phyloP scores from a whole-genome alignment of 176 grass and related monocot species.

The Eragrostis nindensis region DNA sequence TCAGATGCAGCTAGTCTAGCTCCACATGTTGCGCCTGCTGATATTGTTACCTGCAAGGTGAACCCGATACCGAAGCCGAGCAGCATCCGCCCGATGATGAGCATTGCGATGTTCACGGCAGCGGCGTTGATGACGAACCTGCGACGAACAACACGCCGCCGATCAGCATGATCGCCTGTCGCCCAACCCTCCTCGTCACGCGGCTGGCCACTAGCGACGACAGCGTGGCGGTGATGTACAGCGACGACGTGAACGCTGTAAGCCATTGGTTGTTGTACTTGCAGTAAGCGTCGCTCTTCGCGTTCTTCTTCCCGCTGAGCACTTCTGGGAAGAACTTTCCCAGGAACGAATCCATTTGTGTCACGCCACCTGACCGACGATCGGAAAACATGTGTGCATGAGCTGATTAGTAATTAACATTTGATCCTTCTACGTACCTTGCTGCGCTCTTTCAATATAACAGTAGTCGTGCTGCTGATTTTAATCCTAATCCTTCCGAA shows the following conservation, averaged over 20 bases:
- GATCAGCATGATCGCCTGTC: constrained; percentile 52
- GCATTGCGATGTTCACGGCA: constrained; percentile 62
- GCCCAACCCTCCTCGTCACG: constrained; percentile 42
- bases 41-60: neutral
- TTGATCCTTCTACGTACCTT: no score
- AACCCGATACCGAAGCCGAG: constrained; percentile 69
- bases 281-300: constrained; percentile 50
- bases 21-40: no score
- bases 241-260: constrained; percentile 61
- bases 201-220: constrained; percentile 50
- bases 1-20: no score
- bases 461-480: no score
- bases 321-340: constrained; percentile 52
- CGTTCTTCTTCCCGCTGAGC: constrained; percentile 33
- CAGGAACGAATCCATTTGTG: constrained; percentile 24
- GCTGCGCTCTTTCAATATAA: no score
- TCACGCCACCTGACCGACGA: constrained; percentile 53
- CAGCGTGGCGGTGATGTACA: constrained; percentile 50
- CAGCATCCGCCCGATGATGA: constrained; percentile 59
- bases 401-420: no score
- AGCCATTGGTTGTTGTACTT: constrained; percentile 51
- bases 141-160: constrained; percentile 52
- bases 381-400: neutral
- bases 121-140: constrained; percentile 51
- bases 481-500: no score